Evolutionary conservation across 2,329 filamentous ascomycete genomes (phyloP).

Genomic region (Plenodomus biglobosus): DNA sequence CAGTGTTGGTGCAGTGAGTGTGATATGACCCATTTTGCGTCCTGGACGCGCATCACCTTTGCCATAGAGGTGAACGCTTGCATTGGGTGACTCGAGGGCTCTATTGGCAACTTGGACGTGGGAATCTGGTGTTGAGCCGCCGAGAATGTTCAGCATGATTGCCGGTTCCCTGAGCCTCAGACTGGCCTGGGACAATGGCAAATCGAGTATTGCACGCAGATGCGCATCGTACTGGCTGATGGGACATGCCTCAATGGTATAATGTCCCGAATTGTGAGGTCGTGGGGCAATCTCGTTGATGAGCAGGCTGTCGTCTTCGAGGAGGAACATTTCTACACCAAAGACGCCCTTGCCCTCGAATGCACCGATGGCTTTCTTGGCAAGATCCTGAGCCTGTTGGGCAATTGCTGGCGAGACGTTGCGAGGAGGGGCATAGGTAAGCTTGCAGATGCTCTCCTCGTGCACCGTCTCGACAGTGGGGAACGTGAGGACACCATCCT

Average conservation of each 20-base stretch:
- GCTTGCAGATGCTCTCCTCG: constrained; percentile 92
- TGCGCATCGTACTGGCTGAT: constrained; percentile 93
- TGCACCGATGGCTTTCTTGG: constrained; percentile 73
- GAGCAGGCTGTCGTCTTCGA: constrained; percentile 68
- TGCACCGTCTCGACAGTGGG: constrained; percentile 93
- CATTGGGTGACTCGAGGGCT: constrained; percentile 61
- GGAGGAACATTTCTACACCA: constrained; percentile 93
- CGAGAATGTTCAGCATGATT: constrained; percentile 62
- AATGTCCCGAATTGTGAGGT: constrained; percentile 90
- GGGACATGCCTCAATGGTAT: constrained; percentile 88
- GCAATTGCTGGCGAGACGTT: constrained; percentile 63
- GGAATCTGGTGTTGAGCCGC: constrained; percentile 63
- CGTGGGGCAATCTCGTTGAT: constrained; percentile 87
- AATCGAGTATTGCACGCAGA: constrained; percentile 76
- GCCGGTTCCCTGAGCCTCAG: constrained; percentile 61
- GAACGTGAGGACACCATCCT: constrained; percentile 73
- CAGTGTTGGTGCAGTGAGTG: constrained; percentile 70
- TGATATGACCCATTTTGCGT: constrained; percentile 95
- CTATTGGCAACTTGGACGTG: constrained; percentile 61
- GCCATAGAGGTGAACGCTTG: constrained; percentile 83
- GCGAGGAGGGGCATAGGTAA: constrained; percentile 83
- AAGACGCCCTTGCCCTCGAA: constrained; percentile 92
- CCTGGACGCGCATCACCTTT: constrained; percentile 81
- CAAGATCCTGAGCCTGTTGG: constrained; percentile 71
- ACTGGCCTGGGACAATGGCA: constrained; percentile 56